Conservation (phyloP, 345 rosid species). For the Gossypioides kirkii region DNA sequence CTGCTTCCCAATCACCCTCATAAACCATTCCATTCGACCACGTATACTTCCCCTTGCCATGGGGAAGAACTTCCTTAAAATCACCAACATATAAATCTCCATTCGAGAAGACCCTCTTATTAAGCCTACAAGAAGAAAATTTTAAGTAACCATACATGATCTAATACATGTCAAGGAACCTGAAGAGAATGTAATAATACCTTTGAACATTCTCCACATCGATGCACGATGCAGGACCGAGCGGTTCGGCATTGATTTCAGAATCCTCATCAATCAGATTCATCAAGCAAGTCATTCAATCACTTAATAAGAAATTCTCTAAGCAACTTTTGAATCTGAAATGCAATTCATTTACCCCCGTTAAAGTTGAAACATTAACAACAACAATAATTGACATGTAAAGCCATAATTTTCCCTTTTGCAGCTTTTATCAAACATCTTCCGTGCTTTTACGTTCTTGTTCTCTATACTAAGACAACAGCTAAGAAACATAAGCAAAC, state of each 20-base stretch:
- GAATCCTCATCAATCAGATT: constrained; percentile 7
- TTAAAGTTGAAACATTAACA: not conserved
- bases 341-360: not conserved
- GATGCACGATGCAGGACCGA: constrained; percentile 3
- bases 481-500: not conserved
- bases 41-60: constrained; percentile 70
- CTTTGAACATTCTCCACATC: constrained; percentile 11
- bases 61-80: constrained; percentile 57
- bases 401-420: not conserved
- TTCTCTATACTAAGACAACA: not conserved
- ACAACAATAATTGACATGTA: not conserved
- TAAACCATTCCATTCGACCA: constrained; percentile 71
- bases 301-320: not conserved
- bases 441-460: not conserved
- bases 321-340: not conserved
- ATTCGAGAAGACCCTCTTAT: constrained; percentile 41
- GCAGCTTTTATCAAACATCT: not conserved
- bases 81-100: constrained; percentile 69
- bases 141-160: not conserved
- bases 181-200: not conserved
- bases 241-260: constrained; percentile 7
- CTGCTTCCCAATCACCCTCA: constrained; percentile 85
- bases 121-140: constrained; percentile 34
- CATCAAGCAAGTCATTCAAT: constrained; percentile 16
- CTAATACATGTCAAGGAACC: not conserved